Conservation (phyloP, 2,329 filamentous ascomycete genomes). For the Penicillium sp. region DNA sequence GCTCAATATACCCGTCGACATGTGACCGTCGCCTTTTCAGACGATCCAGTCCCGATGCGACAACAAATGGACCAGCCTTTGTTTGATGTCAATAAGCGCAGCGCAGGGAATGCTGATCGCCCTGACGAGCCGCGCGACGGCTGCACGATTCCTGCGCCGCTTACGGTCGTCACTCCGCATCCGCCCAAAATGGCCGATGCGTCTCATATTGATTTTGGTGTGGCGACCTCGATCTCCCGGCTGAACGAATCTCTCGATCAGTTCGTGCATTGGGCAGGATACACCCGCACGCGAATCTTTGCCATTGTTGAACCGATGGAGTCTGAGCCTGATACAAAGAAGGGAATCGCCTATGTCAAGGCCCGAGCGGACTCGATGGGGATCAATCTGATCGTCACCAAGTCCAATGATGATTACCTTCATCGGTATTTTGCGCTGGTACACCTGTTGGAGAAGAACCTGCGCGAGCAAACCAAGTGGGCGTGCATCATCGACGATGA, state of each 20-base stretch:
- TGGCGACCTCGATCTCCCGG: slow-evolving; percentile 50
- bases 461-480: slow-evolving; percentile 47
- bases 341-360: slow-evolving; percentile 20
- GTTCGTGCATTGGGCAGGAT: slow-evolving; percentile 53
- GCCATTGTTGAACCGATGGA: slow-evolving; percentile 45
- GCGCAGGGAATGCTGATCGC: slow-evolving; percentile 1
- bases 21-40: slow-evolving; percentile 19
- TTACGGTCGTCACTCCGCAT: slow-evolving; percentile 45
- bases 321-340: slow-evolving; percentile 12
- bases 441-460: slow-evolving; percentile 43
- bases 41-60: slow-evolving; percentile 20
- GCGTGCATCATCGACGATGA: slow-evolving; percentile 57
- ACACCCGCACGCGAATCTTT: slow-evolving; percentile 48
- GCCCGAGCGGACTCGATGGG: slow-evolving; percentile 32
- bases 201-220: slow-evolving; percentile 51
- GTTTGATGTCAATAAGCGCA: slow-evolving; percentile 12
- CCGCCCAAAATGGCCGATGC: slow-evolving; percentile 42
- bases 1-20: slow-evolving; percentile 29
- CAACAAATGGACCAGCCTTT: slow-evolving; percentile 25
- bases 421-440: slow-evolving; percentile 55
- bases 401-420: slow-evolving; percentile 34
- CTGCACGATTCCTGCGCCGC: slow-evolving; percentile 40
- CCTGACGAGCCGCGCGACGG: slow-evolving; percentile 20
- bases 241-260: slow-evolving; percentile 47
- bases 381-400: slow-evolving; percentile 39